A percentile compares a stretch with the other conserved stretches of the same genome.
Conservation (phyloP, 2,329 filamentous ascomycete species). For the Hymenotorrendiella dingleyae region DNA sequence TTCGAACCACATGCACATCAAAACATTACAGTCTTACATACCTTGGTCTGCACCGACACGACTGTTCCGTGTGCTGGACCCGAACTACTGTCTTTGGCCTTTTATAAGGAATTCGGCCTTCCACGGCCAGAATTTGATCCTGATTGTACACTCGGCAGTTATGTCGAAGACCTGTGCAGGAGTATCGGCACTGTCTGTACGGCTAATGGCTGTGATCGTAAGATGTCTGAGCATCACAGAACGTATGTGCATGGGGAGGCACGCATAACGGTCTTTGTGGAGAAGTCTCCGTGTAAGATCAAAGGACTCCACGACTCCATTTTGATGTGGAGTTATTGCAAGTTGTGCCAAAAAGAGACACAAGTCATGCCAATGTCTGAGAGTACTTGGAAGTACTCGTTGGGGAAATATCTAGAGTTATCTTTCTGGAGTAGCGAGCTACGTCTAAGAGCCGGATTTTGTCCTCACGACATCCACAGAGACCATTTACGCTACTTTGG, state of each 20-base stretch:
- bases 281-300: constrained; percentile 63
- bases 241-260: constrained; percentile 97
- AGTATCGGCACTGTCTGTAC: constrained; percentile 72
- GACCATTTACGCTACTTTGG: constrained; percentile 94
- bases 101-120: constrained; percentile 84
- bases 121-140: constrained; percentile 58
- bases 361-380: constrained; percentile 87
- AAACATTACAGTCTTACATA: constrained; percentile 91
- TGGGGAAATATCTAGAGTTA: constrained; percentile 96
- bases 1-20: constrained; percentile 96
- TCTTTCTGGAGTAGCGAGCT: constrained; percentile 91
- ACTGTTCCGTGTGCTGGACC: constrained; percentile 92
- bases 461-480: constrained; percentile 85
- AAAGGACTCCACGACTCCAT: constrained; percentile 67
- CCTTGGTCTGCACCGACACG: constrained; percentile 85
- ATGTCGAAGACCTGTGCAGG: constrained; percentile 83
- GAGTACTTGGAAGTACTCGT: constrained; percentile 95
- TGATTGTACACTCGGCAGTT: constrained; percentile 91
- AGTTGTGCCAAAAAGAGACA: constrained; percentile 84
- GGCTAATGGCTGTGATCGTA: constrained; percentile 78
- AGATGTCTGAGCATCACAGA: constrained; percentile 87
- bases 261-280: constrained; percentile 84
- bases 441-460: constrained; percentile 66
- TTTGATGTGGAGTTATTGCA: constrained; percentile 97
- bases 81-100: constrained; percentile 81